Percentiles rank a stretch among this genome's conserved stretches.
Conservation (phyloP, 1,284 basidiomycete species). For the Ustilago trichophora region DNA sequence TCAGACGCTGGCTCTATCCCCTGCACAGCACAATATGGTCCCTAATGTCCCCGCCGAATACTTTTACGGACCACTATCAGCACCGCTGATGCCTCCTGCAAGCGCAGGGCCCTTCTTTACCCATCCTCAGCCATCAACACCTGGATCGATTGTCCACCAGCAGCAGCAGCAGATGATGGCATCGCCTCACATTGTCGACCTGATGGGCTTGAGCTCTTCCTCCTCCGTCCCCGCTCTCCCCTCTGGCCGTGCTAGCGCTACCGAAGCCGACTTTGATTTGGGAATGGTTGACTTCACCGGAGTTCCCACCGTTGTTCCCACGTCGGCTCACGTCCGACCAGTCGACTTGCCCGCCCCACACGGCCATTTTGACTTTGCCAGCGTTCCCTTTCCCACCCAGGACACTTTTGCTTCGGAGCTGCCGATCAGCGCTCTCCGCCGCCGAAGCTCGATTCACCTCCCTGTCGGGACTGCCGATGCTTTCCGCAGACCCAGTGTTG, state of each 20-base stretch:
- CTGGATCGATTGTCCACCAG: background rate
- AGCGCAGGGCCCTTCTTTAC: conserved; percentile 12
- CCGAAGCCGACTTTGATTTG: conserved; percentile 29
- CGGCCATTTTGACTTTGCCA: conserved; percentile 48
- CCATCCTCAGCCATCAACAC: conserved; percentile 1
- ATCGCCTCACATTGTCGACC: conserved; percentile 23
- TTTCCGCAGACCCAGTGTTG: conserved; percentile 35
- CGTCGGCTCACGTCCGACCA: conserved; percentile 47
- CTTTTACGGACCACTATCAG: conserved; percentile 9
- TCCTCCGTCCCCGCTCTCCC: conserved; percentile 4
- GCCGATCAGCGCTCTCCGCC: conserved; percentile 21
- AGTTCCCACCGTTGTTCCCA: conserved; percentile 35
- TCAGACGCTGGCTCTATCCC: conserved; percentile 13
- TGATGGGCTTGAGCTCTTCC: conserved; percentile 26
- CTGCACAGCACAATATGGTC: conserved; percentile 1
- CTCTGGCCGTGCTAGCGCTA: conserved; percentile 24
- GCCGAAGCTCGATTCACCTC: conserved; percentile 40
- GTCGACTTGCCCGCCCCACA: conserved; percentile 45
- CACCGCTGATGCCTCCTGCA: conserved; percentile 16
- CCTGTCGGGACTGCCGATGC: conserved; percentile 26
- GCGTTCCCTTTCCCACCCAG: conserved; percentile 42
- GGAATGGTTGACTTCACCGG: conserved; percentile 21
- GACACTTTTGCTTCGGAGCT: conserved; percentile 27
- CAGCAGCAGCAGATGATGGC: conserved; percentile 14
- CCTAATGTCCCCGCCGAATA: conserved; percentile 10